Conservation (phyloP, 345 rosid species). For the Arabidopsis thaliana region DNA sequence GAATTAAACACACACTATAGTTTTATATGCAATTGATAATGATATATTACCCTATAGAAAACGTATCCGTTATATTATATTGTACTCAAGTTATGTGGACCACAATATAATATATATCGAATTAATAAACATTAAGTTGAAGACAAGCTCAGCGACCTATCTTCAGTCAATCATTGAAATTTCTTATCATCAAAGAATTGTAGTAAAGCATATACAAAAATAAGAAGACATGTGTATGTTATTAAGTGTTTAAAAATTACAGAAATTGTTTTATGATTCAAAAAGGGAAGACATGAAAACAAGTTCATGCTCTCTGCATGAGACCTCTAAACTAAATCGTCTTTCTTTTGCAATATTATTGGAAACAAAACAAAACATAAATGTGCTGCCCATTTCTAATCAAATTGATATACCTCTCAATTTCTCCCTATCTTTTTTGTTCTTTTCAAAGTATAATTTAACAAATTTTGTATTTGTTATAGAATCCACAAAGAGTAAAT, state of each 20-base stretch:
- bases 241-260: slow-evolving; percentile 11
- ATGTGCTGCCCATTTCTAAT: slow-evolving; percentile 18
- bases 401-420: not conserved
- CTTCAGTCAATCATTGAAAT: slow-evolving; percentile 30
- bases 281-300: slow-evolving; percentile 40
- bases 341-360: slow-evolving; percentile 8
- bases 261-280: slow-evolving; percentile 12
- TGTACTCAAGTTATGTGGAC: slow-evolving; percentile 19
- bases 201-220: slow-evolving; percentile 2
- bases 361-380: slow-evolving; percentile 21
- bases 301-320: slow-evolving; percentile 44
- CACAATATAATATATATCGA: not conserved
- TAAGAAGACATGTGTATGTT: slow-evolving; percentile 2
- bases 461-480: too few relatives aligned
- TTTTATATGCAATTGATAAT: not conserved
- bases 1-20: too few relatives aligned
- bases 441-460: not conserved
- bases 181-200: slow-evolving; percentile 3
- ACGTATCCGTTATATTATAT: not conserved
- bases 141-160: slow-evolving; percentile 21
- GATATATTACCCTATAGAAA: not conserved
- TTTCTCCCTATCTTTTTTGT: not conserved
- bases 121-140: not conserved
- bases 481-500: too few relatives aligned
- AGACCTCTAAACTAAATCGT: slow-evolving; percentile 13